Evolutionary conservation across 148 eudicot genomes (phyloP), one percentile per base, ranked within the genome.

Genomic region (Rhododendron williamsianum): DNA sequence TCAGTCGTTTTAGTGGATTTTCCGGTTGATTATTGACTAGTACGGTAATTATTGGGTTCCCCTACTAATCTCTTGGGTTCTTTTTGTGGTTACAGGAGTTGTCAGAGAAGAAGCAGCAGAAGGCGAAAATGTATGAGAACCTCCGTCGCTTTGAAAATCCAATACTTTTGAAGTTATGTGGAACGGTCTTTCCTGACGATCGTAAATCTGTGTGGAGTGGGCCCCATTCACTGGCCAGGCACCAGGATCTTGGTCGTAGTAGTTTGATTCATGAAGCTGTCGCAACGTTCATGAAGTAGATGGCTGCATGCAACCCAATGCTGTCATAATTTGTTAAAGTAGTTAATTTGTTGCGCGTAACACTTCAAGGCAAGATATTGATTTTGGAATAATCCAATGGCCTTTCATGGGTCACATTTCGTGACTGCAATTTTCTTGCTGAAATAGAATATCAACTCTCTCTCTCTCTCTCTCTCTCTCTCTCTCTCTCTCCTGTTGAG

Each of bases 71-170:
- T 58, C 51, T 69, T 23, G 18, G 73, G 63, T 54, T 33, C 67
- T 80, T 85, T 35, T 83, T 84, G 82, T 89, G 92, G 89, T 83
- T 91, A 18, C 87, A 93, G 89, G 93, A 89, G 87, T 45, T 85
- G 84, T 86, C 90, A 82, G 94, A 91, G 87, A 94, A 90, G 85
- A 91, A 89, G 4, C 91, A 91, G 83, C 91, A 91, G 83, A 92
- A 88, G 86, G 87, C 91, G 43, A 89, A 94, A 88, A 86, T 96
- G 87, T 89, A 85, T 16, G 94, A 96, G 92, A 93, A 90, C 49
- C 88, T 96, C 69, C 92, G 87, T 52, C 90, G 89, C 84, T 91
- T 91, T 80, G 94, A 95, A 85, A 94, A 92, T 90, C 93, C 98
- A 2, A 82, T 86, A 90, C 91, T 96, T 71, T 81, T 91, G 85